Evolutionary conservation across 345 rosid species (phyloP), one percentile per base, ranked within the genome.

Genomic region (Heritiera littoralis): DNA sequence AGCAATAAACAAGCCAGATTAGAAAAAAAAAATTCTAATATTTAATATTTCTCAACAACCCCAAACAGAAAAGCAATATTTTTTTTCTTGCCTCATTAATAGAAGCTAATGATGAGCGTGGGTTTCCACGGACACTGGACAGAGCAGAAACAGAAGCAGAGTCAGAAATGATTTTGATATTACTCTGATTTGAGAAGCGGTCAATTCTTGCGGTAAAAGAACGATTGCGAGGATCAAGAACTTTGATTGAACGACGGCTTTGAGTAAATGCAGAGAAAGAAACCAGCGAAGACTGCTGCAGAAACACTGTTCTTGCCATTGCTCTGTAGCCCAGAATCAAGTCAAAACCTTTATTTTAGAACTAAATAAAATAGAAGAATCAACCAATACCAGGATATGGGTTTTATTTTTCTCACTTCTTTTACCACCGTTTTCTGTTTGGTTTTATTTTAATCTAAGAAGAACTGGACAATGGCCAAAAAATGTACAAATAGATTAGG

Each of bases 51-150:
- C 9, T 23, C 23, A 69, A 46, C 28, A 12, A 45, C 28, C 61
- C 46, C 4, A 77, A 38, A 43, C 13, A 8, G 7, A 38, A 17
- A 17, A 76, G 20, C 56, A 46, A 32, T 1, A 35, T 35, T 35
- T 35, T n/a, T 12, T 14, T 11, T 17, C 45, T 18, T 60, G 85
- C 95, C 92, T 90, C 87, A 60, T 83, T 82, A 78, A 91, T 81
- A 77, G 90, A 84, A 78, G 86, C 38, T 35, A 73, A 9, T 15
- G 83, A 82, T 15, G 87, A 32, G 71, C 9, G 55, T 12, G 83
- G 61, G 55, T 83, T 85, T 75, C 72, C 81, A 82, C 74, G 40
- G 76, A 75, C 82, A 78, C 8, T 68, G 9, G 89, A 86, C 75
- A 84, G 80, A 71, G 89, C 80, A 58, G 82, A 74, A 35, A 11